Conservation (phyloP, 805 yeast species). For the Barnettozyma pratensis region DNA sequence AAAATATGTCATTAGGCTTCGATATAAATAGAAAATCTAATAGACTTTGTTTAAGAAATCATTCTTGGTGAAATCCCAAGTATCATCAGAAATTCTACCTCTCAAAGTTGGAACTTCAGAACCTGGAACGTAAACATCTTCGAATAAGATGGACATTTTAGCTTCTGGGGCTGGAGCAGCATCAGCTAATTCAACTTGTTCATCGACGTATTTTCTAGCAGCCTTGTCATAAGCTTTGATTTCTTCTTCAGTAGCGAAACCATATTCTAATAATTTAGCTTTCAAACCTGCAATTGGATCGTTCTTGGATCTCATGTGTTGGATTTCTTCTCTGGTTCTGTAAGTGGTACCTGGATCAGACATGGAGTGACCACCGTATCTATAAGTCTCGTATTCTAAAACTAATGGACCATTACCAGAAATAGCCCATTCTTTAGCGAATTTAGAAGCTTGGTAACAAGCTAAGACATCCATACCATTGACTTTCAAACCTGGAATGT, state of each 20-base stretch:
- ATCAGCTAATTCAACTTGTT: slow-evolving; percentile 91
- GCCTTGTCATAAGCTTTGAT: slow-evolving; percentile 92
- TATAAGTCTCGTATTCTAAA: slow-evolving; percentile 94
- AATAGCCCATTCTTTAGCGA: slow-evolving; percentile 94
- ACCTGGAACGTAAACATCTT: slow-evolving; percentile 95
- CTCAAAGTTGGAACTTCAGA: slow-evolving; percentile 88
- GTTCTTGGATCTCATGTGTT: slow-evolving; percentile 97
- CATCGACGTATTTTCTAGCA: slow-evolving; percentile 92
- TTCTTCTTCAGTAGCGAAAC: slow-evolving; percentile 90
- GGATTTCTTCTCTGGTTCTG: slow-evolving; percentile 99
- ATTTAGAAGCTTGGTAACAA: slow-evolving; percentile 90
- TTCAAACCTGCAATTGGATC: slow-evolving; percentile 97
- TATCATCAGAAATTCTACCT: slow-evolving; percentile 95
- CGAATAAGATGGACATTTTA: slow-evolving; percentile 88
- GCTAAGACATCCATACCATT: slow-evolving; percentile 99
- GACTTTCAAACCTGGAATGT: slow-evolving; percentile 96
- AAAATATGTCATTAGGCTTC: no score
- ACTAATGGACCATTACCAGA: slow-evolving; percentile 95
- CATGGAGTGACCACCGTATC: slow-evolving; percentile 99
- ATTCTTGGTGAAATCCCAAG: slow-evolving; percentile 68
- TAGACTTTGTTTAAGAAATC: slow-evolving; percentile 35
- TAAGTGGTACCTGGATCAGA: slow-evolving; percentile 99
- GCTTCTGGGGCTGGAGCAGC: slow-evolving; percentile 94
- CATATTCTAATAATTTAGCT: slow-evolving; percentile 74
- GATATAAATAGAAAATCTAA: slow-evolving; percentile 2